Conservation (phyloP, 139 green algal genomes). For the Haematococcus lacustris region DNA sequence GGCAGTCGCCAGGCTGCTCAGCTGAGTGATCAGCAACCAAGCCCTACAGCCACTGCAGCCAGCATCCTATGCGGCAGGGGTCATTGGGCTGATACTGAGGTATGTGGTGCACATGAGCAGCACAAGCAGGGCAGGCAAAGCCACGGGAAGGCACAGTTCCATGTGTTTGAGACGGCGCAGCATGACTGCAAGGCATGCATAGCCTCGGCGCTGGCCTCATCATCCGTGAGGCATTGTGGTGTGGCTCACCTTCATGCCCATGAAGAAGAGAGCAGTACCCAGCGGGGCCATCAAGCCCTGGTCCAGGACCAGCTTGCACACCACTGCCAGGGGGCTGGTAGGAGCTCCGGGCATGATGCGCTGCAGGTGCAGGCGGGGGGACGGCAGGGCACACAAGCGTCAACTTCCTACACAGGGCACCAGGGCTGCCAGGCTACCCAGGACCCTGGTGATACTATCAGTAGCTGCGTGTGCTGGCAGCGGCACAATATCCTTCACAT, state of each 20-base stretch:
- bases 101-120: background rate
- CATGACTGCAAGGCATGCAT: background rate
- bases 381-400: background rate
- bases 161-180: background rate
- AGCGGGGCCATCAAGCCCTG: constrained; percentile 46
- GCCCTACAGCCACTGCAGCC: background rate
- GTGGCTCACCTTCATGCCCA: constrained; percentile 18
- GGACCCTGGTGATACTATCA: background rate
- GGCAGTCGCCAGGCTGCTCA: background rate
- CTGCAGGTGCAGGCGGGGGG: background rate
- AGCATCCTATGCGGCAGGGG: background rate
- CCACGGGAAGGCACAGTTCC: background rate
- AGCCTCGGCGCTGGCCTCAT: background rate
- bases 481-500: background rate
- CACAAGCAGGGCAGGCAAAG: background rate
- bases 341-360: constrained; percentile 28
- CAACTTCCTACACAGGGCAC: background rate
- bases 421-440: background rate
- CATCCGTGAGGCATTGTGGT: background rate
- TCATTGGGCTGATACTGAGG: background rate
- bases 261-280: constrained; percentile 45
- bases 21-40: background rate
- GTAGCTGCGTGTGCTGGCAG: background rate
- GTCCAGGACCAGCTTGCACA: constrained; percentile 41
- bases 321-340: constrained; percentile 30